Conservation (phyloP, 139 green algal genomes). For the Picochlorum sp. region DNA sequence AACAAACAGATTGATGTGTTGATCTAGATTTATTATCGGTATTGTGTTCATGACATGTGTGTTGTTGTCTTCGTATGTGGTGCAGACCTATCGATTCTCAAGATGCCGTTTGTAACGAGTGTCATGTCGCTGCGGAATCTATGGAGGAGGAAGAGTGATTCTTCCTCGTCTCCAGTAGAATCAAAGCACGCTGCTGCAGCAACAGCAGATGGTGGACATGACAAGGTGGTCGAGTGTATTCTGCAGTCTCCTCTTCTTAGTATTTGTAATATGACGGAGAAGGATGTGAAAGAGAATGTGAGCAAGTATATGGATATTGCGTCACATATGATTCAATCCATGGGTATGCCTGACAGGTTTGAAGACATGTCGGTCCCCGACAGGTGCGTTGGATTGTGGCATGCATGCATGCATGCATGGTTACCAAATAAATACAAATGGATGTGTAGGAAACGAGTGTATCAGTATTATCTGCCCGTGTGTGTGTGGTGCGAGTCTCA, state of each 20-base stretch:
- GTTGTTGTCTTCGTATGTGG: no score
- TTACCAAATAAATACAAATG: not conserved
- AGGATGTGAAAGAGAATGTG: slow-evolving; percentile 28
- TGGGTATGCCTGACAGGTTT: slow-evolving; percentile 34
- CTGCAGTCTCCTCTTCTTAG: slow-evolving; percentile 45
- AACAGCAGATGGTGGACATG: not conserved
- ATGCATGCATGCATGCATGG: not conserved
- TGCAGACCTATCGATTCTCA: no score
- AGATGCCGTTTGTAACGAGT: no score
- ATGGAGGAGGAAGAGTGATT: no score
- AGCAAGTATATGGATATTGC: slow-evolving; percentile 40
- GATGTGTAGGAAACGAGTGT: slow-evolving; percentile 45
- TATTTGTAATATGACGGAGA: slow-evolving; percentile 26
- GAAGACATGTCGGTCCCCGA: slow-evolving; percentile 11
- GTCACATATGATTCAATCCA: slow-evolving; percentile 21
- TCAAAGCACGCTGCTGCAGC: no score
- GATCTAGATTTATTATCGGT: no score
- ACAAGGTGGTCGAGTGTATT: slow-evolving; percentile 48
- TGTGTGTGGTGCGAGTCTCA: slow-evolving; percentile 74
- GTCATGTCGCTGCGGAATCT: no score
- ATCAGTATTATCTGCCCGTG: slow-evolving; percentile 90
- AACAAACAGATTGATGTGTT: no score
- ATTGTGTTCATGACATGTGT: no score
- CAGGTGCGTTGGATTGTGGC: not conserved
- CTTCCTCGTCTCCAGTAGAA: not conserved